Conservation (phyloP, 176 grass and related monocot genomes). For the bread wheat (Triticum aestivum) region DNA sequence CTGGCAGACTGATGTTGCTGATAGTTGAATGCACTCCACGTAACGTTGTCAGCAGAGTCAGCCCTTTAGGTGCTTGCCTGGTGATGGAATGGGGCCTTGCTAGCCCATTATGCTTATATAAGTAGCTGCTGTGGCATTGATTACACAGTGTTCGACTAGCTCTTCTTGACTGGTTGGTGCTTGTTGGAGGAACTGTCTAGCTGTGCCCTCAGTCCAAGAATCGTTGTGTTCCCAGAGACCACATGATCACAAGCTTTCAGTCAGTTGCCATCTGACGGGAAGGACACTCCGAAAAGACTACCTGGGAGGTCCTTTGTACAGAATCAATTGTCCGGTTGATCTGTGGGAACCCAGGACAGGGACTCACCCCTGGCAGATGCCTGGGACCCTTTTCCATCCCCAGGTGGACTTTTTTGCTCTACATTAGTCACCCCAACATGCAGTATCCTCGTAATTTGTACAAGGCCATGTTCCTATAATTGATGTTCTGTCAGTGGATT, state of each 20-base stretch:
- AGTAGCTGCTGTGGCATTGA: background rate
- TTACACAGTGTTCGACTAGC: background rate
- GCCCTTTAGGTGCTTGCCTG: background rate
- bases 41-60: background rate
- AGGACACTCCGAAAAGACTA: background rate
- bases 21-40: conserved; percentile 2
- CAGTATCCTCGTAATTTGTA: background rate
- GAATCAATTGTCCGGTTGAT: background rate
- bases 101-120: conserved; percentile 7
- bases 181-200: background rate
- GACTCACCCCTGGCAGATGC: no score
- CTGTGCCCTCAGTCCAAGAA: background rate
- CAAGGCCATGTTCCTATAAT: background rate
- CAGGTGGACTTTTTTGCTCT: background rate
- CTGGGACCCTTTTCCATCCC: background rate
- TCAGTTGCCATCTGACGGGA: background rate
- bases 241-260: background rate
- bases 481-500: no score
- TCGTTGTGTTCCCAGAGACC: background rate
- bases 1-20: background rate
- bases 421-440: background rate
- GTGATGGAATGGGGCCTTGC: background rate
- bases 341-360: background rate
- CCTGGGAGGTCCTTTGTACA: background rate
- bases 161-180: conserved; percentile 2